These are phyloP conservation scores for Acacia melanoxylon DNA, from an alignment of 306 rosid species.

Conservation along the genomic window DNA sequence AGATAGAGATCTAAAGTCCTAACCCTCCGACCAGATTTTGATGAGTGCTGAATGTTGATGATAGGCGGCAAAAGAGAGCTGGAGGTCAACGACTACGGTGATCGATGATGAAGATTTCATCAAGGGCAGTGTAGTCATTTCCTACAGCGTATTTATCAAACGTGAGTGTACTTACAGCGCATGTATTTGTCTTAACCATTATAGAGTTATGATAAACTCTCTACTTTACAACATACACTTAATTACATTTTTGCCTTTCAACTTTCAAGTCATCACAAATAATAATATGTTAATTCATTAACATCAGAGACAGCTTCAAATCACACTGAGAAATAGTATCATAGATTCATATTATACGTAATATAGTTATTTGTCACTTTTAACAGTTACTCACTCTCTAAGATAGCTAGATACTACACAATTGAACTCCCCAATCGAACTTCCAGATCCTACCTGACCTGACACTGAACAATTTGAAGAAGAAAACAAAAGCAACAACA, in stretches of 20 bases:
- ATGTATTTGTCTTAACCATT: background rate
- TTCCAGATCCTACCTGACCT: background rate
- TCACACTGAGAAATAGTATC: background rate
- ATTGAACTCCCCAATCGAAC: background rate
- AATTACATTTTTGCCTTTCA: background rate
- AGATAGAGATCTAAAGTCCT: too few species aligned
- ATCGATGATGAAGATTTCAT: too few species aligned
- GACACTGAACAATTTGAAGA: constrained; percentile 13
- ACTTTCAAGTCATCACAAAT: background rate
- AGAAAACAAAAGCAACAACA: background rate
- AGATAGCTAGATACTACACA: background rate
- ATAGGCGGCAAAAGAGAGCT: too few species aligned
- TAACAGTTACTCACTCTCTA: background rate
- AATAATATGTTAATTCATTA: background rate
- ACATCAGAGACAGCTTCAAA: constrained; percentile 5
- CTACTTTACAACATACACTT: background rate
- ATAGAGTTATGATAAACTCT: background rate
- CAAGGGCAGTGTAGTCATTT: too few species aligned
- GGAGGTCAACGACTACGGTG: too few species aligned
- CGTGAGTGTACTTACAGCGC: too few species aligned
- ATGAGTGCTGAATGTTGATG: too few species aligned
- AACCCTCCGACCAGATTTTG: too few species aligned
- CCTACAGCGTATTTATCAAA: too few species aligned
- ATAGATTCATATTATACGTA: background rate
- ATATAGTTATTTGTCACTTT: background rate